Evolutionary conservation across 176 grass and related monocot genomes (phyloP), one percentile per base, ranked within the genome.

Genomic region (Eremochloa ophiuroides): DNA sequence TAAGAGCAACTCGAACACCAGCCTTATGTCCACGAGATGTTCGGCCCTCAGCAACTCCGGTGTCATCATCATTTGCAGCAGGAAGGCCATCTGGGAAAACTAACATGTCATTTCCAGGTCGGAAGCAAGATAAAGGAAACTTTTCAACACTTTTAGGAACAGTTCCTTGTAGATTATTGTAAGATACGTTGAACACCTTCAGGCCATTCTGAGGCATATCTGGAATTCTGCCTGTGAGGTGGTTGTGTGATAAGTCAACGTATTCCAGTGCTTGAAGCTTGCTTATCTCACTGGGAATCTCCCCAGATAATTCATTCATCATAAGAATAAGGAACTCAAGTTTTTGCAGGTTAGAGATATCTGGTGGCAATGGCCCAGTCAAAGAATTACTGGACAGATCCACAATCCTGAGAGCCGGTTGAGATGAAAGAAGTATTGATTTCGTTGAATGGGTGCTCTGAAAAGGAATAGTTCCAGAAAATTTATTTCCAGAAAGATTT

Each of bases 361-460:
- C 88, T 62, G 91, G 67, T 59, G 91, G 97, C 74, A 99, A 79
- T 53, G 80, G 76, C 41, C 82, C 93, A 87, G 84, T 83, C 72
- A 96, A 91, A 76, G 76, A 85, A 80, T 99, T 99, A 77, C 76
- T 84, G 17, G 97, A 99, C 72, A 99, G 73, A 83, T 99, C 93
- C 78, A 99, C 84, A 68, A 79, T 86, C 86, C 86, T 86, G 31
- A 99, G 88, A 84, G 85, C 73, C 38, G 79, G 66, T 82, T 91
- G 87, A 82, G 89, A 88, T 65, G 91, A 79, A 56, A 93, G 73
- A 61, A 70, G 69, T 59, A 95, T 62, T 40, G 96, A 99, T 82
- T 95, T 89, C 0, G 91, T 89, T 78, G 84, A 93, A 81, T 90
- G 88, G 67, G 77, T 87, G 73, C 76, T 91, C 66, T 93, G 88